Conservation (phyloP, 306 rosid genomes). For the Corylus heterophylla region DNA sequence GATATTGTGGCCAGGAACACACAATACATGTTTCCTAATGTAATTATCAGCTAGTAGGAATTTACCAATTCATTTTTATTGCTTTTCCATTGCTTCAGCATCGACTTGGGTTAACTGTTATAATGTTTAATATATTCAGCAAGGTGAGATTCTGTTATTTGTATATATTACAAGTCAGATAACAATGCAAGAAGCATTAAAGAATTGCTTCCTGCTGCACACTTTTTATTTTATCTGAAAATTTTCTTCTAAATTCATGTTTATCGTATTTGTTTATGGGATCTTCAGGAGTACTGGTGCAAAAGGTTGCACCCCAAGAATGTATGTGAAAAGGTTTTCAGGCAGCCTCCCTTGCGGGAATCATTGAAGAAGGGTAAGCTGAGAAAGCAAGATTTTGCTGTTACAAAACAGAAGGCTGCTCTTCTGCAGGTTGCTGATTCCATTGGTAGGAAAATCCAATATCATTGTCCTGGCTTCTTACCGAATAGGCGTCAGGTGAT, state of each 20-base stretch:
- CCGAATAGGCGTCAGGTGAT: slow-evolving; percentile 89
- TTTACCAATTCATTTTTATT: neutral
- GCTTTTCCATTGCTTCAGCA: neutral
- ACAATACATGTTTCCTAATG: neutral
- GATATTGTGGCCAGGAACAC: neutral
- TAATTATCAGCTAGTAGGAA: neutral
- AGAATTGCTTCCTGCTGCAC: slow-evolving; percentile 12
- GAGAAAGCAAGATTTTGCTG: slow-evolving; percentile 68
- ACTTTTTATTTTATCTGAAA: neutral
- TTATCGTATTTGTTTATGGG: slow-evolving; percentile 18
- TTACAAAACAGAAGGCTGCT: slow-evolving; percentile 73
- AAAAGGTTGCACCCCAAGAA: slow-evolving; percentile 90
- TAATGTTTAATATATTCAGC: neutral
- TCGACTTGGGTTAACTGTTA: neutral
- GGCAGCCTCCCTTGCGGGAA: slow-evolving; percentile 91
- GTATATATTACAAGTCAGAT: neutral
- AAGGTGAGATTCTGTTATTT: neutral
- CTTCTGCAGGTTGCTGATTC: slow-evolving; percentile 83
- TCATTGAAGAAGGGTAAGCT: slow-evolving; percentile 80
- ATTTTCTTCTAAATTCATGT: neutral
- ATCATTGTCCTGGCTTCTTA: slow-evolving; percentile 90
- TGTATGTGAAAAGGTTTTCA: slow-evolving; percentile 91
- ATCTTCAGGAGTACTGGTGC: slow-evolving; percentile 91
- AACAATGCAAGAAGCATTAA: neutral
- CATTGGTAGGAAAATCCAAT: slow-evolving; percentile 87